These are phyloP conservation scores for Aurantiochytrium sp. DNA, from an alignment of 108 stramenopile genomes.

Conservation along the genomic window DNA sequence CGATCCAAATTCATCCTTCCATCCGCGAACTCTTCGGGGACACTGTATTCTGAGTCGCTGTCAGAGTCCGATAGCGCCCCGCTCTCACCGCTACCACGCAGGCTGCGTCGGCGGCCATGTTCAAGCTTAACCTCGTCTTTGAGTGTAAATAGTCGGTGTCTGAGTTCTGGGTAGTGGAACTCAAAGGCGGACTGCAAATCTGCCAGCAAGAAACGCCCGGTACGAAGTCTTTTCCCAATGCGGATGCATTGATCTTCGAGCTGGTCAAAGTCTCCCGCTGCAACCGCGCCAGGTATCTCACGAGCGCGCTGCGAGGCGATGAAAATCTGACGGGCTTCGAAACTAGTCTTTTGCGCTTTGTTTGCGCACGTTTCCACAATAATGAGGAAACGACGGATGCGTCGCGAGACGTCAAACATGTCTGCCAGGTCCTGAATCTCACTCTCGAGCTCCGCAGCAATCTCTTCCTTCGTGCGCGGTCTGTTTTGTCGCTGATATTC, in stretches of 20 bases:
- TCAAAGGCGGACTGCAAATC: background rate
- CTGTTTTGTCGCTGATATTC: background rate
- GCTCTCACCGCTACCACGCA: background rate
- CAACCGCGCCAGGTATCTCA: background rate
- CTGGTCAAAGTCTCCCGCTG: background rate
- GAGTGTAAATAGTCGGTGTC: background rate
- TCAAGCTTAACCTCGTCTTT: background rate
- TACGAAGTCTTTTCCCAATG: background rate
- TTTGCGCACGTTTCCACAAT: background rate
- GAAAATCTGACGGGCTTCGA: background rate
- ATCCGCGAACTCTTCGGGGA: background rate
- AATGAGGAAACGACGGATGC: background rate
- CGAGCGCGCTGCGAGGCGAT: background rate
- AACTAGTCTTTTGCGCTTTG: background rate
- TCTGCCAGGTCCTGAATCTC: background rate
- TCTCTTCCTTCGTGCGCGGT: background rate
- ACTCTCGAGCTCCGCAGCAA: background rate
- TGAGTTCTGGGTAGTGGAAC: background rate
- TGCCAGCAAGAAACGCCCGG: background rate
- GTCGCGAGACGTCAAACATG: background rate
- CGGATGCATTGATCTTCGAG: background rate
- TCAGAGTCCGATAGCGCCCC: background rate
- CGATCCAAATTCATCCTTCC: background rate
- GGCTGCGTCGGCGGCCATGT: background rate
- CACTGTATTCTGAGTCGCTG: background rate